phyloP scores from a whole-genome alignment of 2,329 filamentous ascomycete species.

The Tricladium varicosporioides region DNA sequence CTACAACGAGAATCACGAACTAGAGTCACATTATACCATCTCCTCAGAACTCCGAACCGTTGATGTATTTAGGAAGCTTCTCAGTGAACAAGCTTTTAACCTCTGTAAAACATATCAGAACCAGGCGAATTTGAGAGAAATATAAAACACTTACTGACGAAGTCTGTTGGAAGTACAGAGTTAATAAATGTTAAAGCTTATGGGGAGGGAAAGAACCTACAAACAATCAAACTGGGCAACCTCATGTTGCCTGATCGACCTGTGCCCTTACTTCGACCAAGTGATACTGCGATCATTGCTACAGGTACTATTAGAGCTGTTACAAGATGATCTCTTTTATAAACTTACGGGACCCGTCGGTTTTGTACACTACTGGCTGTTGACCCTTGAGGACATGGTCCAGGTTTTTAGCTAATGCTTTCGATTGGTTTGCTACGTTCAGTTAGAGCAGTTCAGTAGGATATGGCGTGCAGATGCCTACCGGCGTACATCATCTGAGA shows the following conservation, averaged over 20 bases:
- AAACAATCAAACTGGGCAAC: constrained; percentile 27
- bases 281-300: constrained; percentile 26
- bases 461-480: not conserved
- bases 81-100: constrained; percentile 6
- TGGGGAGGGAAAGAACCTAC: constrained; percentile 7
- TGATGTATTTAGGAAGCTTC: constrained; percentile 7
- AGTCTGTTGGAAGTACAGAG: not conserved
- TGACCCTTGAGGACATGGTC: constrained; percentile 26
- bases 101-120: not conserved
- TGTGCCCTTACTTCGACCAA: constrained; percentile 27
- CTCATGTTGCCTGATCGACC: constrained; percentile 24
- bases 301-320: not conserved
- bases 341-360: constrained; percentile 19
- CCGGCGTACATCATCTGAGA: constrained; percentile 23
- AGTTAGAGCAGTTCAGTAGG: not conserved
- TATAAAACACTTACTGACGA: not conserved
- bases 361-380: constrained; percentile 22
- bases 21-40: no score
- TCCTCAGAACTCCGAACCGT: no score
- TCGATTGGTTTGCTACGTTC: constrained; percentile 17
- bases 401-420: constrained; percentile 26
- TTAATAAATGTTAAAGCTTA: not conserved
- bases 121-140: no score
- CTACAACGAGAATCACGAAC: no score
- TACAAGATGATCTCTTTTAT: not conserved